Base-by-base conservation (phyloP, 345 rosid genomes). In the Corymbia maculata region DNA sequence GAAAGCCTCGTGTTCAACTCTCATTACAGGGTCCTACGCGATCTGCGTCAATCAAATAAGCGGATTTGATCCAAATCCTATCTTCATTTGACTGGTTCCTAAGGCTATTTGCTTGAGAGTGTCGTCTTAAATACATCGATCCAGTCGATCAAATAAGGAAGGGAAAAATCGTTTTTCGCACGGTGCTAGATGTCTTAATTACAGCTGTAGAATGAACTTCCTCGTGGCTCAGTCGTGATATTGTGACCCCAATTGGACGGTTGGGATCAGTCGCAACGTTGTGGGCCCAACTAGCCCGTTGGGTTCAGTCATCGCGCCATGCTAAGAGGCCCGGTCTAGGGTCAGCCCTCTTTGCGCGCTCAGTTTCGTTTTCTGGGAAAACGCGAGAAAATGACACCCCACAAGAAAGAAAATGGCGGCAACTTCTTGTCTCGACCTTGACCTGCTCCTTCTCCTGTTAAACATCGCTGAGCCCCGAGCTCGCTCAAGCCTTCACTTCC, bases 11-110 rank as follows among this genome's bases (percentile, higher is more conserved):
- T 8, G n/a, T 44, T 85, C 57, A 30, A 85, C 36, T 28, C 14
- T 16, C 85, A 93, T 88, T 21, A 89, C 87, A 57, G 95, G 97
- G 98, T 90, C 94, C 47, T 49, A 30, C 19, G 70, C 32, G 16
- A 55, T 61, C 14, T 51, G 86, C 42, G 14, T 28, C 7, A 8
- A 17, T n/a, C 15, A 32, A 68, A 32, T 68, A 68, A 66, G 44
- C 22, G 44, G 79, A 68, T 55, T 55, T 55, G 61, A 55, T 30
- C 26, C 13, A 70, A 70, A 70, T 70, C 47, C 80, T 13, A 36
- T 70, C 42, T 70, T 70, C 80, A 36, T 70, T 70, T 70, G 47
- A 70, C 36, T 19, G 26, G 17, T 70, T 70, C 7, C 24, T 36
- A 70, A 16, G 24, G 19, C 47, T 36, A 17, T 70, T 36, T 70